Evolutionary conservation across 2,329 filamentous ascomycete genomes (phyloP), one percentile per base, ranked within the genome.

Genomic region (Ascochyta fabae): DNA sequence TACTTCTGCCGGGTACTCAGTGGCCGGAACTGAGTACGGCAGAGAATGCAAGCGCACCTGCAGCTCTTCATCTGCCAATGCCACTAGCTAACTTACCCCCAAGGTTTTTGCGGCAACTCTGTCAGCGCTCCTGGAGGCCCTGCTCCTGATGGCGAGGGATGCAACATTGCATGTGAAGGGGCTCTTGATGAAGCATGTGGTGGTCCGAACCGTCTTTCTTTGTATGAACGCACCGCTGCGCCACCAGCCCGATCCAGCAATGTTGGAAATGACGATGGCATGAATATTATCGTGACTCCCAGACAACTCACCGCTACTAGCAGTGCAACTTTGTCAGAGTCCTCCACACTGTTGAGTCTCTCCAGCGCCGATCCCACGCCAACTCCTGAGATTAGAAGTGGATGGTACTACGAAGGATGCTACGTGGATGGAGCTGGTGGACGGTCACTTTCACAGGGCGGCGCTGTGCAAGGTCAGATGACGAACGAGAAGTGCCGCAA

Each of bases 1-100:
- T 48, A n/a, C 53, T 34, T 36, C 48, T 0, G 59, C 52, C 24
- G 73, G 68, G 1, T 76, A 68, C 56, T 43, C 48, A 24, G 59
- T 70, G 45, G 71, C 73, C 13, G 73, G 72, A 23, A 67, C 70
- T 23, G 71, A 75, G 44, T 72, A 73, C 50, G 56, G 60, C 27
- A 60, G 56, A 23, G 70, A 73, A 50, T 70, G 67, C 53, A 68
- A 38, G 35, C 9, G 31, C 33, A 3, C 6, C 22, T 40, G 22
- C 31, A 19, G 19, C 19, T 19, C 3, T 19, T 16, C 31, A 23
- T 16, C 39, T 16, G 4, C 8, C 31, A 38, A 24, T 2, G 16
- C 15, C 9, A 12, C 10, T 27, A 36, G 10, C 24, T 39, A 39
- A 38, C 10, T 46, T 36, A 34, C 19, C 38, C n/a, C 16, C 2